Conservation (phyloP, 345 rosid genomes). For the Streptanthus diversifolius region DNA sequence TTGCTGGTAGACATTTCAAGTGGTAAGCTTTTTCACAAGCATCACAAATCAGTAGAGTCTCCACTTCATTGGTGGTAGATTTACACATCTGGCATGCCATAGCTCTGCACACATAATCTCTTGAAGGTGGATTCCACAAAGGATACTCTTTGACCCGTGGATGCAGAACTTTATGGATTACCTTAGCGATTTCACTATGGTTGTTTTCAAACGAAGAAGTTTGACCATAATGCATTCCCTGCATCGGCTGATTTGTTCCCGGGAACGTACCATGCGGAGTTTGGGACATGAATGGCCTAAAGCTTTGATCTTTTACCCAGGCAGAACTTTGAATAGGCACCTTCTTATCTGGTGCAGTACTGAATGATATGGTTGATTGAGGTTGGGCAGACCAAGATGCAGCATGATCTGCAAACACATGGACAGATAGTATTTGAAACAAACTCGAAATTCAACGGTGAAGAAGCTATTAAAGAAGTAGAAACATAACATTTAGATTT, state of each 20-base stretch:
- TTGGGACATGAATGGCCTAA: slow-evolving; percentile 59
- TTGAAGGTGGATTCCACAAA: slow-evolving; percentile 90
- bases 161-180: slow-evolving; percentile 62
- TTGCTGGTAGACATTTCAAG: slow-evolving; percentile 65
- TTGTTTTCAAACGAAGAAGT: slow-evolving; percentile 40
- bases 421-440: slow-evolving; percentile 10
- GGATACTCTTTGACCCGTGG: slow-evolving; percentile 60
- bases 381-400: slow-evolving; percentile 67
- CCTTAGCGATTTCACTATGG: slow-evolving; percentile 69
- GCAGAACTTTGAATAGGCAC: slow-evolving; percentile 43
- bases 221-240: slow-evolving; percentile 48
- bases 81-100: slow-evolving; percentile 72
- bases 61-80: slow-evolving; percentile 63
- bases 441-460: not conserved
- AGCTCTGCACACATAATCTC: slow-evolving; percentile 80
- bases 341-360: slow-evolving; percentile 49
- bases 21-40: slow-evolving; percentile 93
- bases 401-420: slow-evolving; percentile 54
- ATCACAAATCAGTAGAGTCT: slow-evolving; percentile 76
- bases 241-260: slow-evolving; percentile 52
- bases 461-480: not conserved
- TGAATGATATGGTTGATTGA: slow-evolving; percentile 49
- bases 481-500: not conserved
- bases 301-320: slow-evolving; percentile 49
- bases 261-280: slow-evolving; percentile 45